Conservation (phyloP, 2,329 filamentous ascomycete species). For the Aurifilum marmelostoma region DNA sequence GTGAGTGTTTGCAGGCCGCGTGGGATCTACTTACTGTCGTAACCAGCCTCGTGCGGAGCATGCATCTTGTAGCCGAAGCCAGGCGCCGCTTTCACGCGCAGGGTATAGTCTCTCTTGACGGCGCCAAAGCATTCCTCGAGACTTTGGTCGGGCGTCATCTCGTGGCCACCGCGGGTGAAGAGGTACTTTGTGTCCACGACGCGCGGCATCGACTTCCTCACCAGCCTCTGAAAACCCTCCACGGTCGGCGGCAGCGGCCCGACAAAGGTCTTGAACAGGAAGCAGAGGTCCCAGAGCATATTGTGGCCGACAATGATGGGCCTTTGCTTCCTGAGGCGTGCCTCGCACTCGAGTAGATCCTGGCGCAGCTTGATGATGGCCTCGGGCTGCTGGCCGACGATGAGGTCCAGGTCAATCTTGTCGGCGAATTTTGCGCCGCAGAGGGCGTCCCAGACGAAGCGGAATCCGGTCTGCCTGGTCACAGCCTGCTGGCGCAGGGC, state of each 20-base stretch:
- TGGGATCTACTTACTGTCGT: conserved; percentile 58
- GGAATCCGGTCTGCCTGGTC: conserved; percentile 32
- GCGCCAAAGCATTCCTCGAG: conserved; percentile 29
- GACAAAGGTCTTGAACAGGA: conserved; percentile 66
- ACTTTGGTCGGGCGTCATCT: conserved; percentile 63
- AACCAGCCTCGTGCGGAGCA: conserved; percentile 60
- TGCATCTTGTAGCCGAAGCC: conserved; percentile 26
- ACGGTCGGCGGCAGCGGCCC: conserved; percentile 57
- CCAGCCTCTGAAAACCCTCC: conserved; percentile 52
- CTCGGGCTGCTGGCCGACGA: conserved; percentile 9
- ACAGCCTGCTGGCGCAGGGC: conserved; percentile 23
- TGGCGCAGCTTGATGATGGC: conserved; percentile 19
- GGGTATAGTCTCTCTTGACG: conserved; percentile 5
- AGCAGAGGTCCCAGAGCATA: conserved; percentile 65
- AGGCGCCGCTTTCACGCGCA: not conserved
- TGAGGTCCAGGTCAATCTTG: conserved; percentile 26
- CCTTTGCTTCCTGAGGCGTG: conserved; percentile 34
- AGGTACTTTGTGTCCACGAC: conserved; percentile 72
- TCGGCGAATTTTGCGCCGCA: conserved; percentile 36
- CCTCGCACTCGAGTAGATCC: conserved; percentile 34
- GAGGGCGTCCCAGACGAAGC: conserved; percentile 41
- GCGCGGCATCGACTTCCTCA: conserved; percentile 51
- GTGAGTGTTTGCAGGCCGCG: too few species aligned
- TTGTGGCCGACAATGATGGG: conserved; percentile 66
- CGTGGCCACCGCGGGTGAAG: conserved; percentile 71